phyloP scores from a whole-genome alignment of 352 stramenopile species.

The Pythium apleroticum region DNA sequence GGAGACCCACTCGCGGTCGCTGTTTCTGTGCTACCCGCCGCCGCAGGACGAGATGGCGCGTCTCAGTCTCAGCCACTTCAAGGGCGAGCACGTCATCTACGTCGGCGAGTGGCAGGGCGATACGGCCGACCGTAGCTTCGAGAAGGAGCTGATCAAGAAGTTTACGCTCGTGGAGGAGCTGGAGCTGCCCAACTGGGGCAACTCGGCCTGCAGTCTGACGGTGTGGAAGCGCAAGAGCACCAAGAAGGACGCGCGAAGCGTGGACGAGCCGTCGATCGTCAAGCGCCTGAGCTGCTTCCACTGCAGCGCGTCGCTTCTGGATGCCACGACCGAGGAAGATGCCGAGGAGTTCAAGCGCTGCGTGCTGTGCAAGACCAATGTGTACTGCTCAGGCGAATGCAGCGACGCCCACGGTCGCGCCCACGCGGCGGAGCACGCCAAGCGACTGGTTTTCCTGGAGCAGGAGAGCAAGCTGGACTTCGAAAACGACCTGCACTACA shows the following conservation, averaged over 20 bases:
- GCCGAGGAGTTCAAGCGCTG: constrained; percentile 56
- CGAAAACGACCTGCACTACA: constrained; percentile 63
- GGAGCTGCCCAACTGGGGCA: constrained; percentile 73
- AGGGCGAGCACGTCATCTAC: constrained; percentile 63
- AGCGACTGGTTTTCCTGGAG: constrained; percentile 64
- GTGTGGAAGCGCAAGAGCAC: constrained; percentile 57
- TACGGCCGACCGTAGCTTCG: constrained; percentile 66
- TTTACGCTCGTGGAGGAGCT: constrained; percentile 60
- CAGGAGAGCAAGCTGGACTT: constrained; percentile 61
- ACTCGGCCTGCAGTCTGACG: constrained; percentile 73
- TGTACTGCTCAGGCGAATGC: constrained; percentile 72
- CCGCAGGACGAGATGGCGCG: constrained; percentile 64
- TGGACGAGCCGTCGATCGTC: constrained; percentile 18
- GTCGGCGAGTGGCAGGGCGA: constrained; percentile 82
- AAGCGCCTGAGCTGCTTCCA: constrained; percentile 52
- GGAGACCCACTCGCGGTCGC: constrained; percentile 36
- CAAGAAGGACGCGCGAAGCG: neutral
- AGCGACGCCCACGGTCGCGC: constrained; percentile 33
- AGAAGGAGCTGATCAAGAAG: constrained; percentile 49
- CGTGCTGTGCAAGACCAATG: constrained; percentile 73
- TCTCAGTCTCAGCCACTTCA: constrained; percentile 56
- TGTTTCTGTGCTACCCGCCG: constrained; percentile 77
- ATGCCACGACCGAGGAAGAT: constrained; percentile 31
- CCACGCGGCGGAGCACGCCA: constrained; percentile 68
- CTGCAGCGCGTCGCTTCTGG: constrained; percentile 39